phyloP scores from a whole-genome alignment of 2,329 filamentous ascomycete species.

The Pseudogymnoascus sp. region DNA sequence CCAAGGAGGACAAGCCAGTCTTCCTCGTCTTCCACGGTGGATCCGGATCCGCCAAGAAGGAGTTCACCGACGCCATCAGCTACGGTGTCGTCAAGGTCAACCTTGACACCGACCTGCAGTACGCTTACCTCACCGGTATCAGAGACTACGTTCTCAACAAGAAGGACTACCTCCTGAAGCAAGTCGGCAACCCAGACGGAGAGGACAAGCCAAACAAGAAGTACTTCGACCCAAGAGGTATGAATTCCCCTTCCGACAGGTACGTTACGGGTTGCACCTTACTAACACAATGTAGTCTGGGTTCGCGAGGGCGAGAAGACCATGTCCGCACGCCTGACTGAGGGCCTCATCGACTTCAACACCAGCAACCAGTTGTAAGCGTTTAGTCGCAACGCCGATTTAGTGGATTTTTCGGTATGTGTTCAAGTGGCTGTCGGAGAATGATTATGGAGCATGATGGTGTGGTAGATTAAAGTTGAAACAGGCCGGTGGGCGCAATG shows the following conservation, averaged over 20 bases:
- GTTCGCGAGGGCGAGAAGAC: slow-evolving; percentile 95
- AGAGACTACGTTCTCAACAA: slow-evolving; percentile 91
- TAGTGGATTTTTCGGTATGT: not conserved
- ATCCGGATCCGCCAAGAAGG: slow-evolving; percentile 80
- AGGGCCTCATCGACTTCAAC: slow-evolving; percentile 89
- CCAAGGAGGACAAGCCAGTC: slow-evolving; percentile 77
- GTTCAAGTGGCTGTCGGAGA: not conserved
- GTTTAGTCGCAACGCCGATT: not conserved
- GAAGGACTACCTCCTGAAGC: slow-evolving; percentile 82
- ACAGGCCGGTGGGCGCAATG: not conserved
- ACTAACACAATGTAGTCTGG: slow-evolving; percentile 66
- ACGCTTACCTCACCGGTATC: slow-evolving; percentile 84
- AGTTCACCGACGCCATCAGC: slow-evolving; percentile 81
- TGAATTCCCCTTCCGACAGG: slow-evolving; percentile 1
- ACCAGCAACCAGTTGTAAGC: slow-evolving; percentile 66
- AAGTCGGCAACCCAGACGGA: slow-evolving; percentile 92
- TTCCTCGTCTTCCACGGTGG: slow-evolving; percentile 99
- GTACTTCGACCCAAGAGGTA: slow-evolving; percentile 53
- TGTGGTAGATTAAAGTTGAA: not conserved
- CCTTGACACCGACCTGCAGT: slow-evolving; percentile 96
- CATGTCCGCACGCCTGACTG: slow-evolving; percentile 73
- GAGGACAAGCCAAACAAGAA: slow-evolving; percentile 99
- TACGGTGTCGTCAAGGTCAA: slow-evolving; percentile 99
- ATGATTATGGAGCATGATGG: slow-evolving; percentile 4
- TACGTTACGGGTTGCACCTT: not conserved